phyloP scores from a whole-genome alignment of 2,329 filamentous ascomycete genomes.

The Chrysosporium queenslandicum region DNA sequence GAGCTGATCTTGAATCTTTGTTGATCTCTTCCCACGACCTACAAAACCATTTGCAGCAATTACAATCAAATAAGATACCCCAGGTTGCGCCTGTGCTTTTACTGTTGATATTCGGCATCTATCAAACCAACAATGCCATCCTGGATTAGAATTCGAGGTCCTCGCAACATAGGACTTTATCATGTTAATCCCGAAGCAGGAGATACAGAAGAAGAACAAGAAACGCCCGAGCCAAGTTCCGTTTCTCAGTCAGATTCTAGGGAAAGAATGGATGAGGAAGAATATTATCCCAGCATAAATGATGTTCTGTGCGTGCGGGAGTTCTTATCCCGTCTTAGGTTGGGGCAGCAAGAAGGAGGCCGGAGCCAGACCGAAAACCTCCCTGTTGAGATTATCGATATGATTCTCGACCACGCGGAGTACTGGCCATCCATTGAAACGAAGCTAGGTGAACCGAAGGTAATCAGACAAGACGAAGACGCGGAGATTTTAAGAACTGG shows the following conservation, averaged over 20 bases:
- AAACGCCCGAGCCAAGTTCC: not conserved
- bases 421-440: constrained; percentile 21
- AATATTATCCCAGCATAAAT: constrained; percentile 20
- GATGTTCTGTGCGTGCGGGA: constrained; percentile 29
- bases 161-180: constrained; percentile 1
- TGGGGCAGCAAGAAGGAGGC: not conserved
- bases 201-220: not conserved
- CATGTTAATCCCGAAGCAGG: constrained; percentile 2
- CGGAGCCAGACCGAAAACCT: constrained; percentile 17
- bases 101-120: not conserved
- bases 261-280: not conserved
- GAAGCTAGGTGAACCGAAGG: constrained; percentile 16
- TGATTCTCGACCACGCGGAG: constrained; percentile 32
- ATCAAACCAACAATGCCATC: not conserved
- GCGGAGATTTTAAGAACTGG: constrained; percentile 28
- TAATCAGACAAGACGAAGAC: constrained; percentile 28
- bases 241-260: not conserved
- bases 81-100: not conserved
- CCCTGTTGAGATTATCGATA: constrained; percentile 32
- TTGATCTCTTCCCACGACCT: not conserved
- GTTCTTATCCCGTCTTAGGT: constrained; percentile 22
- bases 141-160: not conserved
- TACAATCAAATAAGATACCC: not conserved
- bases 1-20: not conserved
- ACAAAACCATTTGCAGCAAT: not conserved